A percentile compares a stretch with the other conserved stretches of the same genome.
Conservation (phyloP, 2,329 filamentous ascomycete species). For the Venturiaceae sp. region DNA sequence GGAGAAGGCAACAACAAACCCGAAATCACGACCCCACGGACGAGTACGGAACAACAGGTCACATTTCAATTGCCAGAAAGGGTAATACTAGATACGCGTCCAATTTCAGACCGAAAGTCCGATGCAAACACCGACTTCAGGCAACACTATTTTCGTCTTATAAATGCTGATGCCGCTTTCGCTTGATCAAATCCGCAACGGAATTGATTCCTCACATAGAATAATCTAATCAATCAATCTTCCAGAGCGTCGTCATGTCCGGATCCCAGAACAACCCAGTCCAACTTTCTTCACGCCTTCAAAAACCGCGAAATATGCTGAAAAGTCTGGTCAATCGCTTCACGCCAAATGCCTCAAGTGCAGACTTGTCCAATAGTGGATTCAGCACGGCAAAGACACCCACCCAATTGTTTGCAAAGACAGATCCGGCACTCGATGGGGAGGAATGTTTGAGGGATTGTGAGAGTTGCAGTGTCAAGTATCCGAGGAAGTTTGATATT, state of each 20-base stretch:
- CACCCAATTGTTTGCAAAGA: conserved; percentile 56
- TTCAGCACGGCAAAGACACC: conserved; percentile 1
- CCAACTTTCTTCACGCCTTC: not conserved
- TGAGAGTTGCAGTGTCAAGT: conserved; percentile 66
- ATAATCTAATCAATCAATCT: not conserved
- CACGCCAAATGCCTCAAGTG: conserved; percentile 15
- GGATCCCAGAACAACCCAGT: not conserved
- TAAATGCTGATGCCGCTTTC: not conserved
- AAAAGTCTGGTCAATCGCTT: conserved; percentile 15
- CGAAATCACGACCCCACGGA: not conserved
- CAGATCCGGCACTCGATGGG: conserved; percentile 68
- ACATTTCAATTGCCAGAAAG: not conserved
- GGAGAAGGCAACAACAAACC: too few species aligned
- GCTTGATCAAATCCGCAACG: not conserved
- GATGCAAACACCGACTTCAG: not conserved
- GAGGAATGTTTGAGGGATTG: conserved; percentile 88
- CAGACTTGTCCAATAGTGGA: conserved; percentile 11
- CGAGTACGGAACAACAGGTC: not conserved
- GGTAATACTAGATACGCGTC: not conserved
- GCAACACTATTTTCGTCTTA: not conserved
- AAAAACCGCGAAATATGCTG: not conserved
- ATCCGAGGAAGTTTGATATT: conserved; percentile 64
- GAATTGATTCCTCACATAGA: not conserved
- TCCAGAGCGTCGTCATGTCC: not conserved
- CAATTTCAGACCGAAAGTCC: not conserved